A percentile compares a stretch with the other conserved stretches of the same genome.
These are phyloP conservation scores for Collybiopsis confluens DNA, from an alignment of 768 basidiomycete genomes.

Conservation along the genomic window DNA sequence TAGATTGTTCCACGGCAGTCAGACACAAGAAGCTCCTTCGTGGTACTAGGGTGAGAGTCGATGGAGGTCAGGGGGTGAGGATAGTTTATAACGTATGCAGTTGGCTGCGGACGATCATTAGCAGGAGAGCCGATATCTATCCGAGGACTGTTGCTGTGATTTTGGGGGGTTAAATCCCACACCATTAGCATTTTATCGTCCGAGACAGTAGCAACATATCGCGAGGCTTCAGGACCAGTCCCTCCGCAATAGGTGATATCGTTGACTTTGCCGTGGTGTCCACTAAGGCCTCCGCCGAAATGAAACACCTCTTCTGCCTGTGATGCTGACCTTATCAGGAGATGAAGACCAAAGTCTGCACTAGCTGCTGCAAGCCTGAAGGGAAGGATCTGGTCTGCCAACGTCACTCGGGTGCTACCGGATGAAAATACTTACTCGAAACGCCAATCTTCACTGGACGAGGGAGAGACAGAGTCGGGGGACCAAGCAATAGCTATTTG, in stretches of 20 bases:
- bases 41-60: constrained; percentile 63
- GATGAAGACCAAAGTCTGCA: constrained; percentile 65
- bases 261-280: constrained; percentile 75
- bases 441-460: constrained; percentile 59
- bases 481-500: constrained; percentile 68
- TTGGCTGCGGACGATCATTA: constrained; percentile 56
- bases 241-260: constrained; percentile 82
- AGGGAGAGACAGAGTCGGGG: constrained; percentile 61
- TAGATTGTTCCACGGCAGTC: constrained; percentile 73
- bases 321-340: constrained; percentile 54
- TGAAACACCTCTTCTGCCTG: constrained; percentile 52
- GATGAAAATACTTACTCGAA: constrained; percentile 49
- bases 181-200: constrained; percentile 85
- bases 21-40: constrained; percentile 77
- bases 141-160: constrained; percentile 32
- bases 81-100: constrained; percentile 72
- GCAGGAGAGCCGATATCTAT: constrained; percentile 21
- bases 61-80: constrained; percentile 68
- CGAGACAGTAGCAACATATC: constrained; percentile 80
- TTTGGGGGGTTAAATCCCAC: constrained; percentile 72
- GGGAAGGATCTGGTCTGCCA: constrained; percentile 6
- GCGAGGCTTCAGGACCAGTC: constrained; percentile 56
- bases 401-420: too few species aligned
- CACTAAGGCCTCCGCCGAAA: constrained; percentile 78
- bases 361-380: constrained; percentile 68